Evolutionary conservation across 148 eudicot species (phyloP).

Genomic region (Cornus suecica): DNA sequence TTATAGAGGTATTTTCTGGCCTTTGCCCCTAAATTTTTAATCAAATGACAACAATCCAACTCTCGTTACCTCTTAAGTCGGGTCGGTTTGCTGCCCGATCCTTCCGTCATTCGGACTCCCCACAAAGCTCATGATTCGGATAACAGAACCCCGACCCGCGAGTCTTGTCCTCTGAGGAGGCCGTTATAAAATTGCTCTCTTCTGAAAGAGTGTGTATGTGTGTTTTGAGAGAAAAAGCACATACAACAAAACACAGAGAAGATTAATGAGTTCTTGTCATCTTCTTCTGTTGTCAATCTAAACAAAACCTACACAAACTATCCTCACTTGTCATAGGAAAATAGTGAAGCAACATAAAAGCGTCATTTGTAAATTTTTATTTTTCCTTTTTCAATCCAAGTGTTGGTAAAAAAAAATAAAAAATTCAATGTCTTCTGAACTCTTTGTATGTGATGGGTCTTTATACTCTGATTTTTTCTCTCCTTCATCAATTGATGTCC

Average conservation of each 20-base stretch:
- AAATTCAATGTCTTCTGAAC: conserved; percentile 71
- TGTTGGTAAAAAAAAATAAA: too few relatives aligned
- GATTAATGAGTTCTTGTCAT: conserved; percentile 25
- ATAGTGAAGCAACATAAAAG: too few relatives aligned
- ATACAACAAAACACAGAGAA: too few relatives aligned
- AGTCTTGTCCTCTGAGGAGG: conserved; percentile 10
- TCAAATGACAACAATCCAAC: too few relatives aligned
- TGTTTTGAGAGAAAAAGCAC: not conserved
- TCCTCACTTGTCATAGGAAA: not conserved
- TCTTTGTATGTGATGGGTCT: conserved; percentile 50
- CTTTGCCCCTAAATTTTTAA: too few relatives aligned
- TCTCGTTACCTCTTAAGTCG: too few relatives aligned
- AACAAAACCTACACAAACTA: too few relatives aligned
- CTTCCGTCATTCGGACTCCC: too few relatives aligned
- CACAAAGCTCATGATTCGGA: too few relatives aligned
- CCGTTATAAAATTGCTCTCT: conserved; percentile 6
- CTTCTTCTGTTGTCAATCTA: conserved; percentile 24
- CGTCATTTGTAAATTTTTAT: not conserved
- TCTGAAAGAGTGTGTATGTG: conserved; percentile 16
- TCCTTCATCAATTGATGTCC: conserved; percentile 44
- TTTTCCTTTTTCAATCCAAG: not conserved
- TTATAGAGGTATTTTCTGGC: too few relatives aligned
- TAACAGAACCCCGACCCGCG: too few relatives aligned
- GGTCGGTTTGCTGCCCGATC: too few relatives aligned
- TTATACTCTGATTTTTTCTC: conserved; percentile 52